These are phyloP conservation scores for Leishmania mexicana DNA, from an alignment of 208 protist species.

Conservation along the genomic window DNA sequence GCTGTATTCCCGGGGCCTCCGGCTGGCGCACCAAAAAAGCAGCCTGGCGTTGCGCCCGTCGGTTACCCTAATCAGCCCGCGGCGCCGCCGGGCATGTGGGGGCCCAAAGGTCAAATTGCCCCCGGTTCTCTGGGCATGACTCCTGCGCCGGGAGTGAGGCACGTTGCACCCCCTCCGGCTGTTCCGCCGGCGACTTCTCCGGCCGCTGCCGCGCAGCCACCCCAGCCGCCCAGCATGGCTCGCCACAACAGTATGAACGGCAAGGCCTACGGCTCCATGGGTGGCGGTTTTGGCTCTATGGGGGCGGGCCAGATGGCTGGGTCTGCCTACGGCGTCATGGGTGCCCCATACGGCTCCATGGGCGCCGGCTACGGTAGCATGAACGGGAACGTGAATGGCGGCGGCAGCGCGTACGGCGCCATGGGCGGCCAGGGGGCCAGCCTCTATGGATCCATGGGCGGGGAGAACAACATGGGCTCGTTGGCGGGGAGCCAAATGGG, in stretches of 20 bases:
- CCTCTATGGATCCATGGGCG: slow-evolving; percentile 30
- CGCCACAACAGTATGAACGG: slow-evolving; percentile 34
- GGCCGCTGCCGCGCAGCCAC: not conserved
- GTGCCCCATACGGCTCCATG: slow-evolving; percentile 11
- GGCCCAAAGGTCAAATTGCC: slow-evolving; percentile 21
- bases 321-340: slow-evolving; percentile 10
- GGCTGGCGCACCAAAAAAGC: not conserved
- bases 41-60: not conserved
- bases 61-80: not conserved
- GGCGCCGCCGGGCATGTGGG: slow-evolving; percentile 29
- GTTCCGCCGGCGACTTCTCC: not conserved
- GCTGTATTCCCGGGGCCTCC: slow-evolving; percentile 1
- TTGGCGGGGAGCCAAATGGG: not conserved
- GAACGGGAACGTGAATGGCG: slow-evolving; percentile 4
- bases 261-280: slow-evolving; percentile 4
- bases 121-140: not conserved
- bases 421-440: slow-evolving; percentile 17
- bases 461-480: not conserved
- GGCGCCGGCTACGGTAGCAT: slow-evolving; percentile 22
- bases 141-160: slow-evolving; percentile 3
- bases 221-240: slow-evolving; percentile 10
- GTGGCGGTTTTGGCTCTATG: slow-evolving; percentile 13
- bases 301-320: slow-evolving; percentile 5
- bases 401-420: slow-evolving; percentile 29
- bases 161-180: not conserved